Conservation (phyloP, 129 eudicot genomes). For the Sambucus nigra region DNA sequence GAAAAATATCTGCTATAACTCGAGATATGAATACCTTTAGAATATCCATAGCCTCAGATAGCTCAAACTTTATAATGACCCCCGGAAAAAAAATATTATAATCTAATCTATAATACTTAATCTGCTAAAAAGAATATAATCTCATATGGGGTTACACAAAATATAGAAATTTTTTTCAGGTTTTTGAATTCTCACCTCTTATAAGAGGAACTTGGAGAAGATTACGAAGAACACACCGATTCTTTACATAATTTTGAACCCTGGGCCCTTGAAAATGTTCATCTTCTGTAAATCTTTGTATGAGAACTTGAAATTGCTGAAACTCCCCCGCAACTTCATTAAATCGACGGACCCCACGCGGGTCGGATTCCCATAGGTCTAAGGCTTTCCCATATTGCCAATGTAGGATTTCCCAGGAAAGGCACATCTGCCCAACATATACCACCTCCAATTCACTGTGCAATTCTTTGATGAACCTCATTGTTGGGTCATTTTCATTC, state of each 20-base stretch:
- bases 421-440: conserved; percentile 94
- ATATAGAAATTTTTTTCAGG: background rate
- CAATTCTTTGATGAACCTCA: conserved; percentile 55
- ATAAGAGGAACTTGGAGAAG: conserved; percentile 95
- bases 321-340: conserved; percentile 82
- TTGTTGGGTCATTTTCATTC: conserved; percentile 43
- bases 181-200: conserved; percentile 45
- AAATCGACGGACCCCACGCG: conserved; percentile 39
- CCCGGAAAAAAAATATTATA: no score
- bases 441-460: conserved; percentile 73
- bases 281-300: conserved; percentile 79
- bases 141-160: no score
- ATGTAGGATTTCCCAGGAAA: conserved; percentile 86
- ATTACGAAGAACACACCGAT: conserved; percentile 58
- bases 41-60: background rate
- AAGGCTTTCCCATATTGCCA: conserved; percentile 93
- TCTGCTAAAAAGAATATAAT: no score
- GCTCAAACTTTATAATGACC: background rate
- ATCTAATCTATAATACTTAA: no score
- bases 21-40: background rate
- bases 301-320: conserved; percentile 91
- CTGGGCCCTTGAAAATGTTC: conserved; percentile 83
- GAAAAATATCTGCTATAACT: no score
- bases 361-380: conserved; percentile 77
- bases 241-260: conserved; percentile 55